Conservation (phyloP, 1,284 basidiomycete species). For the Heterobasidion parviporum region DNA sequence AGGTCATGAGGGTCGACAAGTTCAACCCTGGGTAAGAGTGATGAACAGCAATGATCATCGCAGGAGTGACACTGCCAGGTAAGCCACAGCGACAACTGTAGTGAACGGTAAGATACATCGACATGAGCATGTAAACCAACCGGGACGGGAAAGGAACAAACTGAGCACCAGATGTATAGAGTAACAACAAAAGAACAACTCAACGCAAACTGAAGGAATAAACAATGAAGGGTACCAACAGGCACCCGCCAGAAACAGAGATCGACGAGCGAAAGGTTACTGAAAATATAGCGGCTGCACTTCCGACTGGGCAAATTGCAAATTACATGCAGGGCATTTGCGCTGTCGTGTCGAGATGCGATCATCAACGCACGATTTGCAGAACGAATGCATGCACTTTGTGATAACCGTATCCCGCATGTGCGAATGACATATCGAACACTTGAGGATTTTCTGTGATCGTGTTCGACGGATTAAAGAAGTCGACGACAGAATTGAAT, state of each 20-base stretch:
- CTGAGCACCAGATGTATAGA: neutral
- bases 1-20: no score
- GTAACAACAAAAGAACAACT: neutral
- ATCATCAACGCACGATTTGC: constrained; percentile 81
- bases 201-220: neutral
- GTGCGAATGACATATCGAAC: constrained; percentile 82
- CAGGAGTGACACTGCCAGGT: no score
- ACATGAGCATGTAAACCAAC: neutral
- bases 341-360: constrained; percentile 88
- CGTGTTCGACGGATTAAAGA: neutral
- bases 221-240: neutral
- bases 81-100: no score
- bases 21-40: no score
- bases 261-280: constrained; percentile 21
- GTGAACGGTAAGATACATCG: neutral
- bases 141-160: neutral
- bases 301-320: constrained; percentile 82
- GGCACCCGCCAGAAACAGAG: neutral
- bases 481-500: neutral
- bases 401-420: constrained; percentile 85
- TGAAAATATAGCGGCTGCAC: constrained; percentile 84
- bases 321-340: constrained; percentile 90
- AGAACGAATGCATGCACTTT: constrained; percentile 96
- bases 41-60: no score
- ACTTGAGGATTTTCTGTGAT: constrained; percentile 76